Evolutionary conservation across 2,329 filamentous ascomycete species (phyloP).

Genomic region (Xylaria multiplex): DNA sequence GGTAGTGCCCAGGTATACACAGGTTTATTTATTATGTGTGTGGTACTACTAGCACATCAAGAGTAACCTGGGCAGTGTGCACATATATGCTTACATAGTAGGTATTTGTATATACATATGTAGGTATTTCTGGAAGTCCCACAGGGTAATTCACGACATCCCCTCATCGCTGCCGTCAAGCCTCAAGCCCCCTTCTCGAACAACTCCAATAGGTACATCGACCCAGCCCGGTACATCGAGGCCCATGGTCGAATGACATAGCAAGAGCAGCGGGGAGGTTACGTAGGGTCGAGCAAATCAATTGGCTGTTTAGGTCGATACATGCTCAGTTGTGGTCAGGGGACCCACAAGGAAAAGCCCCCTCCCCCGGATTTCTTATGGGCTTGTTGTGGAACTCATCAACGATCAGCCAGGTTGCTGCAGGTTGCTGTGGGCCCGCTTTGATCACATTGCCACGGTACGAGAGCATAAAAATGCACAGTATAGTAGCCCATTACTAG

Average conservation of each 20-base stretch:
- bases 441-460: constrained; percentile 38
- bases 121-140: constrained; percentile 5
- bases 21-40: constrained; percentile 5
- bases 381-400: constrained; percentile 31
- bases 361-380: constrained; percentile 47
- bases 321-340: background rate
- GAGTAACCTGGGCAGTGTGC: too few relatives aligned
- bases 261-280: constrained; percentile 30
- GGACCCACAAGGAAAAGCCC: constrained; percentile 29
- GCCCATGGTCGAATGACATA: constrained; percentile 19
- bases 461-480: constrained; percentile 13
- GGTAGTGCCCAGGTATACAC: background rate
- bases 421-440: constrained; percentile 36
- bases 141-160: constrained; percentile 10
- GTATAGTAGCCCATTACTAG: background rate
- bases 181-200: constrained; percentile 15
- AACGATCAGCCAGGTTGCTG: constrained; percentile 39
- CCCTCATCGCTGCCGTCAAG: constrained; percentile 13
- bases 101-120: background rate
- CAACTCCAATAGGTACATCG: constrained; percentile 16
- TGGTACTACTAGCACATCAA: too few relatives aligned
- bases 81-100: background rate
- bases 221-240: constrained; percentile 1
- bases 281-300: constrained; percentile 33
- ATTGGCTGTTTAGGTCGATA: constrained; percentile 31